Base-by-base conservation (phyloP, 371 early-diverging fungal genomes). In the Apophysomyces trapeziformis region DNA sequence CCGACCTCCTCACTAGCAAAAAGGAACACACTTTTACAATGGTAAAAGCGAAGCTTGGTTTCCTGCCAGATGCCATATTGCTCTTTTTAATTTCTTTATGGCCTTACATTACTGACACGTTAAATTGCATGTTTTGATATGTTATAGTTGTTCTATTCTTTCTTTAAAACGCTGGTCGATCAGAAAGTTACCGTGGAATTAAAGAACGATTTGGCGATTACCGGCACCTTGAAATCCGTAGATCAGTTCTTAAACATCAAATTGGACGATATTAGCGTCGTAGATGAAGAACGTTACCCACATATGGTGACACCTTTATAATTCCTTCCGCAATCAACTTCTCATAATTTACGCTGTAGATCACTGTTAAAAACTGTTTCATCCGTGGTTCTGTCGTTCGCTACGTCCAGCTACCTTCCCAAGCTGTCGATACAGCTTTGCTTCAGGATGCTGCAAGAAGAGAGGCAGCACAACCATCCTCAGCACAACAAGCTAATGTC, bases 181-280 rank as follows among this genome's bases (percentile, higher is more conserved):
- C 92, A 96, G 68, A 80, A 89, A 61, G 98, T 99, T 5, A 94
- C 93, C 4, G 93, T 99, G n/a, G 98, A 97, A 82, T 87, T 99
- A 69, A 99, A 99, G 65, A 99, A 99, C 76, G 99, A 98, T 79
- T 73, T 99, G 58, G 88, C 91, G 21, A 94, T 99, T 65, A 87
- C 86, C 26, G 99, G 99, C 14, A 90, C 87, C 14, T 85, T 99
- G 35, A 93, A 93, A 38, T 97, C 97, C 4, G 98, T 99, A 11
- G 99, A 99, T 85, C 99, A 98, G 77, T 99, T 95, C 77, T 84
- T 99, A 65, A 99, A 99, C 81, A 93, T 99, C 71, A 97, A 96
- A 75, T 80, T 99, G 58, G 95, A 98, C 70, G 91, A 95, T 45
- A 94, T 97, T 70, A 78, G 82, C 50, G 96, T 97, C 1, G 85